A percentile compares a stretch with the other conserved stretches of the same genome.
These are phyloP conservation scores for Suillus placidus DNA, from an alignment of 768 basidiomycete genomes.

Conservation along the genomic window DNA sequence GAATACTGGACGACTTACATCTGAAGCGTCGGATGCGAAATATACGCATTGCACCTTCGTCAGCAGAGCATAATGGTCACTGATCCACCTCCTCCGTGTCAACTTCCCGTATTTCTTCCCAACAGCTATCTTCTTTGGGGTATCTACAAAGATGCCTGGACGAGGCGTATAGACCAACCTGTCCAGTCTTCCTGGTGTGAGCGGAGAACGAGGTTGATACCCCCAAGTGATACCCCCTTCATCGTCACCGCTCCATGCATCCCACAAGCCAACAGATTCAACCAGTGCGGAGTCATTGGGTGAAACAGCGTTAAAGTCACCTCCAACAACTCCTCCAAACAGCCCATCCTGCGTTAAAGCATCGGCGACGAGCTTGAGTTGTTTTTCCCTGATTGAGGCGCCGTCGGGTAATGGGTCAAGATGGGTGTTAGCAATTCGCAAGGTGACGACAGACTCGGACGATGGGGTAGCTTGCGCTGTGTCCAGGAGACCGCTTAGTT, in stretches of 20 bases:
- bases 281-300: conserved; percentile 45
- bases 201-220: conserved; percentile 47
- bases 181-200: conserved; percentile 56
- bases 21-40: conserved; percentile 2
- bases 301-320: conserved; percentile 65
- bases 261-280: conserved; percentile 45
- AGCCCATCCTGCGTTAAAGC: conserved; percentile 45
- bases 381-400: conserved; percentile 40
- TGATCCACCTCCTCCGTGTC: conserved; percentile 42
- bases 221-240: conserved; percentile 62
- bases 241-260: conserved; percentile 53
- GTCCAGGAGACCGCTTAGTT: conserved; percentile 28
- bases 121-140: conserved; percentile 53
- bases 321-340: conserved; percentile 56
- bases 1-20: not conserved
- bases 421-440: conserved; percentile 68
- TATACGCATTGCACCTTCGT: conserved; percentile 27
- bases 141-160: conserved; percentile 47
- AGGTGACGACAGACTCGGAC: conserved; percentile 35
- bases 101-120: conserved; percentile 44
- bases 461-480: conserved; percentile 18
- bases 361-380: conserved; percentile 49
- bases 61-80: conserved; percentile 63
- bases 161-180: conserved; percentile 56
- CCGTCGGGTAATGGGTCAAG: conserved; percentile 57